Evolutionary conservation across 768 basidiomycete genomes (phyloP), one percentile per base, ranked within the genome.

Genomic region (Leccinum barrowsii): DNA sequence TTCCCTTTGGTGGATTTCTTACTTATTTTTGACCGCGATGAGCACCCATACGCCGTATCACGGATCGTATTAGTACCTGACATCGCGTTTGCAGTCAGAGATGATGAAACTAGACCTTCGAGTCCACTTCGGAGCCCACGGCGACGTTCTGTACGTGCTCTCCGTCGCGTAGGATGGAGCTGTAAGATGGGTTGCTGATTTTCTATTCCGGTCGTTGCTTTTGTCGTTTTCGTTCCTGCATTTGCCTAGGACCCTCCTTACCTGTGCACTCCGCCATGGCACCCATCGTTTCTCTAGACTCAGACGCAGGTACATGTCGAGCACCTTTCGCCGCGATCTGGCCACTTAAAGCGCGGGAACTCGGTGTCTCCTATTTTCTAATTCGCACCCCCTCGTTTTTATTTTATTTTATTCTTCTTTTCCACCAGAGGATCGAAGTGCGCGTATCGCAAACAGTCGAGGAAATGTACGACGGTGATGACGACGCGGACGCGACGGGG

Each of bases 341-440:
- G 42, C 12, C 30, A 56, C 8, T 7, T 60, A 44, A 58, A 47
- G 30, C 47, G 22, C 0, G 11, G 6, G 7, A 21, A 17, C 8
- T 55, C 64, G 55, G 69, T 69, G 24, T 6, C 61, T 63, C 48
- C 15, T 11, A 19, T 42, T 32, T 8, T 40, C n/a, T 40, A 17
- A 40, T n/a, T 8, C n/a, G 8, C 17, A 17, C 8, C 7, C n/a
- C 4, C 37, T 40, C 40, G 40, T n/a, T n/a, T 40, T 40, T 4
- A n/a, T n/a, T 37, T 40, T 40, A 40, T 17, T 40, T 42, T 37
- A 19, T 21, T 21, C 21, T 21, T 21, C 21, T 21, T 21, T 21
- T 21, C 21, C 21, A 21, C 21, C 21, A 21, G 21, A 21, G 21
- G 21, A 21, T 21, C 21, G 21, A 21, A 21, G 21, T 21, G 21